These are phyloP conservation scores for Cladophialophora immunda DNA, from an alignment of 2,329 filamentous ascomycete species.

Conservation along the genomic window DNA sequence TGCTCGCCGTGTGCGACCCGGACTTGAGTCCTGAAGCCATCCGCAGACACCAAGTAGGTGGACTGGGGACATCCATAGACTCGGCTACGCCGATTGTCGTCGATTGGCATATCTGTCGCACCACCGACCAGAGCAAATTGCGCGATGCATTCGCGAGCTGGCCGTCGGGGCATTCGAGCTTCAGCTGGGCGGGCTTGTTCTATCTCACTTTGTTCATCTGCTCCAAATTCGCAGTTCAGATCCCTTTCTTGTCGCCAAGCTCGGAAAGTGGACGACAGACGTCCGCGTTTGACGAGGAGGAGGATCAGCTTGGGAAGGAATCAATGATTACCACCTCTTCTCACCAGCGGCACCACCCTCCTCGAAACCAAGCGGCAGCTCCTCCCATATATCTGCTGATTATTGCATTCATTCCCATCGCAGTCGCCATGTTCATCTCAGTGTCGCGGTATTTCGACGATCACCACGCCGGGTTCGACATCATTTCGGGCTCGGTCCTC, in stretches of 20 bases:
- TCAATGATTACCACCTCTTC: slow-evolving; percentile 19
- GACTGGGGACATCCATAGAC: slow-evolving; percentile 56
- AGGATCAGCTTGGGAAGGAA: slow-evolving; percentile 5
- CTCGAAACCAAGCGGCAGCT: slow-evolving; percentile 78
- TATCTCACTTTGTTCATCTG: slow-evolving; percentile 89
- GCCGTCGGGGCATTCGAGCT: slow-evolving; percentile 78
- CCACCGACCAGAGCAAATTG: slow-evolving; percentile 67
- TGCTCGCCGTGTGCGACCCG: slow-evolving; percentile 76
- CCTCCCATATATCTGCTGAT: slow-evolving; percentile 82
- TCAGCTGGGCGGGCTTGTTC: slow-evolving; percentile 79
- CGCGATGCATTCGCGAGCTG: slow-evolving; percentile 88
- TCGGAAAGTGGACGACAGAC: slow-evolving; percentile 21
- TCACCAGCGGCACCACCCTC: slow-evolving; percentile 48
- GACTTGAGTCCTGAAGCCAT: slow-evolving; percentile 67
- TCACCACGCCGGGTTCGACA: slow-evolving; percentile 91
- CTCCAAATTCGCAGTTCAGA: slow-evolving; percentile 59
- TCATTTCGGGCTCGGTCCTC: slow-evolving; percentile 83
- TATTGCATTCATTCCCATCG: slow-evolving; percentile 72
- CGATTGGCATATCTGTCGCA: slow-evolving; percentile 77
- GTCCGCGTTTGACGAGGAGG: slow-evolving; percentile 34
- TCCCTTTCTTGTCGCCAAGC: slow-evolving; percentile 51
- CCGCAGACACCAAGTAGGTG: slow-evolving; percentile 69
- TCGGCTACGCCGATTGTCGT: slow-evolving; percentile 73
- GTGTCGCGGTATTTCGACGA: slow-evolving; percentile 87
- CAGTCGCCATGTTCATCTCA: slow-evolving; percentile 80